Conservation (phyloP, 1,284 basidiomycete genomes). For the Cryptococcus sp. region DNA sequence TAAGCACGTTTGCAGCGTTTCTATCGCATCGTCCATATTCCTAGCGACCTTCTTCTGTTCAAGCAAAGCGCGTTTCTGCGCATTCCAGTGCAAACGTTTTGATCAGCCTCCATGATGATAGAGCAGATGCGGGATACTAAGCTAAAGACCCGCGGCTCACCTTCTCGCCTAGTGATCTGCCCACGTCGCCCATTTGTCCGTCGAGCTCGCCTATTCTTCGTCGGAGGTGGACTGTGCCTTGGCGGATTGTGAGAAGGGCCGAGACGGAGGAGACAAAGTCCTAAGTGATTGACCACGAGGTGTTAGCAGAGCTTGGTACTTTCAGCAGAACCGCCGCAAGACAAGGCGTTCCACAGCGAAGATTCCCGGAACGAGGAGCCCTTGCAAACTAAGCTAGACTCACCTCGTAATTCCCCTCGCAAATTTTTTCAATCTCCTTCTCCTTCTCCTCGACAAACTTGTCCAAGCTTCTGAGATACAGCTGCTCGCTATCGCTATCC, state of each 20-base stretch:
- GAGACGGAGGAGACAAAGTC: slow-evolving; percentile 97
- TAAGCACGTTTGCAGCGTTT: slow-evolving; percentile 87
- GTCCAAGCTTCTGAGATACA: slow-evolving; percentile 83
- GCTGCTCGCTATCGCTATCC: slow-evolving; percentile 83
- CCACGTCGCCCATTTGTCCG: slow-evolving; percentile 64
- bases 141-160: slow-evolving; percentile 28
- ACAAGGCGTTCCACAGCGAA: too few species aligned
- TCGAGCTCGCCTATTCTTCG: slow-evolving; percentile 61
- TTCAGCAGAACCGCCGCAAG: too few species aligned
- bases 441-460: slow-evolving; percentile 90
- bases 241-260: slow-evolving; percentile 90
- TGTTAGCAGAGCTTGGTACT: background rate
- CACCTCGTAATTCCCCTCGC: slow-evolving; percentile 87
- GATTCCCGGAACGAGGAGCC: too few species aligned
- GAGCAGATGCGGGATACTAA: background rate
- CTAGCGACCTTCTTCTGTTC: slow-evolving; percentile 88
- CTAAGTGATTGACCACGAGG: slow-evolving; percentile 28
- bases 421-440: slow-evolving; percentile 92
- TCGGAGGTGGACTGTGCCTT: slow-evolving; percentile 59
- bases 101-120: background rate
- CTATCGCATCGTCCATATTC: slow-evolving; percentile 95
- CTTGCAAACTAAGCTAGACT: slow-evolving; percentile 8
- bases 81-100: background rate
- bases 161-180: slow-evolving; percentile 81
- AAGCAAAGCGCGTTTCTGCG: slow-evolving; percentile 73